These are phyloP conservation scores for Pseudovirgaria hyperparasitica DNA, from an alignment of 2,329 filamentous ascomycete species.

Conservation along the genomic window DNA sequence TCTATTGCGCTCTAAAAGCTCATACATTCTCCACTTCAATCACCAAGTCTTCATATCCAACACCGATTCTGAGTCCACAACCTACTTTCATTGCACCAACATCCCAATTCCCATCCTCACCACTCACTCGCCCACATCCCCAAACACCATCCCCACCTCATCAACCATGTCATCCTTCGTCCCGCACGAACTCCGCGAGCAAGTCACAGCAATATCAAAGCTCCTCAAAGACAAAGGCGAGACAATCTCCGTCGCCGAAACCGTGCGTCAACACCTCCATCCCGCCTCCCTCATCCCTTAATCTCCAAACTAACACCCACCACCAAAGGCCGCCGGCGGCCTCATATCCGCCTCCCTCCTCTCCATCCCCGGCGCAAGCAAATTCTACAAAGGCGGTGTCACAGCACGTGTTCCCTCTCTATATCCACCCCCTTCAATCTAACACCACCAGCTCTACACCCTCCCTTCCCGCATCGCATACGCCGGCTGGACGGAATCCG, in stretches of 20 bases:
- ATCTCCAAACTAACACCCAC: constrained; percentile 2
- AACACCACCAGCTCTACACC: constrained; percentile 36
- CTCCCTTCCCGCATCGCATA: constrained; percentile 44
- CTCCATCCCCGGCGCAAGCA: constrained; percentile 44
- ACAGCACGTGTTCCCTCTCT: constrained; percentile 25
- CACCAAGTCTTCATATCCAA: no score
- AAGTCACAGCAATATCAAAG: constrained; percentile 36
- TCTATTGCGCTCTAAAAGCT: no score
- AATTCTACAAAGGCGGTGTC: constrained; percentile 48
- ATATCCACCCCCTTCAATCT: background rate
- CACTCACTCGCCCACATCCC: background rate
- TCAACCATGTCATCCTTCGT: constrained; percentile 27
- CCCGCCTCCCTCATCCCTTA: constrained; percentile 1
- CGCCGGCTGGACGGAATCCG: constrained; percentile 46
- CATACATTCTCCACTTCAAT: no score
- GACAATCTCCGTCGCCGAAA: constrained; percentile 49
- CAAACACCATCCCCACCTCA: background rate
- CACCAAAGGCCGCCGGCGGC: constrained; percentile 44
- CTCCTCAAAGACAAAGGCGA: constrained; percentile 43
- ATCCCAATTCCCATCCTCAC: background rate
- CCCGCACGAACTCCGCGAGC: constrained; percentile 26
- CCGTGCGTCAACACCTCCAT: constrained; percentile 24
- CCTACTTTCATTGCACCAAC: no score
- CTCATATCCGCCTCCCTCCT: constrained; percentile 48
- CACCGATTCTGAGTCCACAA: no score